These are phyloP conservation scores for Xylaria scruposa DNA, from an alignment of 495 filamentous ascomycete genomes.

Conservation along the genomic window DNA sequence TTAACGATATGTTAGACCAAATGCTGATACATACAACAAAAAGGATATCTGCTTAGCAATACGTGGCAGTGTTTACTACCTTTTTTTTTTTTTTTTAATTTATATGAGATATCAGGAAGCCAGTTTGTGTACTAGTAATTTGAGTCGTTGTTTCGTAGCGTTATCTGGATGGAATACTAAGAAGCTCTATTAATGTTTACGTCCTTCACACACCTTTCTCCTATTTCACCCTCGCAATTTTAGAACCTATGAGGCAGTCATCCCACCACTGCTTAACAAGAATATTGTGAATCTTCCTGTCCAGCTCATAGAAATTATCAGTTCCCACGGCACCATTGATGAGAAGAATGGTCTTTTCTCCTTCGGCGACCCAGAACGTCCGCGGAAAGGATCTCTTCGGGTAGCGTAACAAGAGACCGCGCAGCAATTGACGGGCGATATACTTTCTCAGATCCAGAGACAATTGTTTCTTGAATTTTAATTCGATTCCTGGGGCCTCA, in stretches of 20 bases:
- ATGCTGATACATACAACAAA: too few relatives aligned
- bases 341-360: not conserved
- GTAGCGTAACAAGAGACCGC: not conserved
- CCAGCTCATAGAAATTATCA: not conserved
- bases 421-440: not conserved
- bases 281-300: not conserved
- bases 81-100: too few relatives aligned
- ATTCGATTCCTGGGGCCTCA: not conserved
- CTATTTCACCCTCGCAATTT: not conserved
- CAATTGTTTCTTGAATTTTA: not conserved
- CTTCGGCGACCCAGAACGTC: not conserved
- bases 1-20: too few relatives aligned
- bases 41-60: too few relatives aligned
- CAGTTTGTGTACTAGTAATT: not conserved
- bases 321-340: not conserved
- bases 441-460: not conserved
- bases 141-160: not conserved
- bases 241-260: not conserved
- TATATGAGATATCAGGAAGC: too few relatives aligned
- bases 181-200: not conserved
- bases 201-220: not conserved
- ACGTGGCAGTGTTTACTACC: too few relatives aligned
- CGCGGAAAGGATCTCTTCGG: not conserved
- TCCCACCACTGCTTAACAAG: not conserved
- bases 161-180: not conserved